Conservation (phyloP, 495 filamentous ascomycete species). For the Achaetomiella virescens region DNA sequence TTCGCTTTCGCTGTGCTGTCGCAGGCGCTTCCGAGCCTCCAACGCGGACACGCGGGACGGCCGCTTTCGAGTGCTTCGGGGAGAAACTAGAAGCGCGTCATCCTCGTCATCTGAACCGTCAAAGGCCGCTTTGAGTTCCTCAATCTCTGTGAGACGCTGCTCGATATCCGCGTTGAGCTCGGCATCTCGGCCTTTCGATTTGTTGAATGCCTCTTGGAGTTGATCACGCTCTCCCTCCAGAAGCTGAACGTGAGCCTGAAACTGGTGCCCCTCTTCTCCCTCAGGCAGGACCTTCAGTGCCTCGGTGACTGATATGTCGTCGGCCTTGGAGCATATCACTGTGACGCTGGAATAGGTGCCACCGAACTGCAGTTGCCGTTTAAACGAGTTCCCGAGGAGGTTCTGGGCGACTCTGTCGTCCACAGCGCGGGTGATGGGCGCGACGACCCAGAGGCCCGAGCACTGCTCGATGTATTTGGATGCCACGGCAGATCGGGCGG, state of each 20-base stretch:
- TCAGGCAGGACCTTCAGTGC: conserved; percentile 26
- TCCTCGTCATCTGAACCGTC: background rate
- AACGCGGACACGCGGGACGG: background rate
- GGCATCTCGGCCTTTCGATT: background rate
- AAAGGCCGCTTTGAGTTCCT: background rate
- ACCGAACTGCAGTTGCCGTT: conserved; percentile 60
- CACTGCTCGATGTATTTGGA: conserved; percentile 55
- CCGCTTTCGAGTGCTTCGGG: conserved; percentile 33
- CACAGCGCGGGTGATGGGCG: conserved; percentile 58
- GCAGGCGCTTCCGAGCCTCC: background rate
- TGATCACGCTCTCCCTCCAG: conserved; percentile 22
- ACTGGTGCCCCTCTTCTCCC: conserved; percentile 34
- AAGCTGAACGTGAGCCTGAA: background rate
- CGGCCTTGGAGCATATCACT: conserved; percentile 65
- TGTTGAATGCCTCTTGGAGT: conserved; percentile 21
- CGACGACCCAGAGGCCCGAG: conserved; percentile 54
- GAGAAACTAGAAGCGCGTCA: conserved; percentile 31
- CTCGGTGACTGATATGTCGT: conserved; percentile 50
- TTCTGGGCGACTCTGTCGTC: conserved; percentile 59
- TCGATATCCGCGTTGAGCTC: background rate
- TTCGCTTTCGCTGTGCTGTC: background rate
- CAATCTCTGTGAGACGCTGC: background rate
- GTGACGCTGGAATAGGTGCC: conserved; percentile 50
- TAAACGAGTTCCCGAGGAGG: conserved; percentile 56
- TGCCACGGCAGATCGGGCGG: conserved; percentile 55